These are phyloP conservation scores for Russula sp. DNA, from an alignment of 768 basidiomycete species.

Conservation along the genomic window DNA sequence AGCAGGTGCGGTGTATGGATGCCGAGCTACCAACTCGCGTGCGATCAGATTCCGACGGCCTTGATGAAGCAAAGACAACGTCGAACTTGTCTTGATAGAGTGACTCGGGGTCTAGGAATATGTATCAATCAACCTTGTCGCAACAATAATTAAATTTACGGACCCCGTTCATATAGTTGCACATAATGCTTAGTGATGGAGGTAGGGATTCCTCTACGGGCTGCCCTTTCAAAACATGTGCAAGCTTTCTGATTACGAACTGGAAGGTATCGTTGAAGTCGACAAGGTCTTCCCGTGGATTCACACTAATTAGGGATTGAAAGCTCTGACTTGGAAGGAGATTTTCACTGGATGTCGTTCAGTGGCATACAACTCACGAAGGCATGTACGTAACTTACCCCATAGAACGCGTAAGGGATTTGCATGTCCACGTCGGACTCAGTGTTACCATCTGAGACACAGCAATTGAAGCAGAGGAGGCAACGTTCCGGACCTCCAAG, in stretches of 20 bases:
- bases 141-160: not conserved
- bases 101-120: constrained; percentile 11
- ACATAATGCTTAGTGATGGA: constrained; percentile 23
- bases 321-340: constrained; percentile 44
- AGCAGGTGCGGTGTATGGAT: constrained; percentile 50
- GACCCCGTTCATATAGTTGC: constrained; percentile 21
- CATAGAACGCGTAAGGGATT: constrained; percentile 30
- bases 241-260: constrained; percentile 47
- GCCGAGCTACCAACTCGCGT: constrained; percentile 32
- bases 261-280: constrained; percentile 37
- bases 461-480: constrained; percentile 33
- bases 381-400: constrained; percentile 35
- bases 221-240: constrained; percentile 43
- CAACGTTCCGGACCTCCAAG: constrained; percentile 50
- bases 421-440: constrained; percentile 64
- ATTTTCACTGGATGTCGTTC: constrained; percentile 29
- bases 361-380: constrained; percentile 1
- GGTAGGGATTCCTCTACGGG: constrained; percentile 19
- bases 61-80: constrained; percentile 43
- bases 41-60: constrained; percentile 39
- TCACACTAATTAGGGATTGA: constrained; percentile 38
- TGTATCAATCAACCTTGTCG: not conserved
- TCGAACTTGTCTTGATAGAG: constrained; percentile 26
- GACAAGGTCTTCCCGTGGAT: constrained; percentile 31
- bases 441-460: constrained; percentile 55